Conservation (phyloP, 2,329 filamentous ascomycete species). For the Bipolaris zeicola region DNA sequence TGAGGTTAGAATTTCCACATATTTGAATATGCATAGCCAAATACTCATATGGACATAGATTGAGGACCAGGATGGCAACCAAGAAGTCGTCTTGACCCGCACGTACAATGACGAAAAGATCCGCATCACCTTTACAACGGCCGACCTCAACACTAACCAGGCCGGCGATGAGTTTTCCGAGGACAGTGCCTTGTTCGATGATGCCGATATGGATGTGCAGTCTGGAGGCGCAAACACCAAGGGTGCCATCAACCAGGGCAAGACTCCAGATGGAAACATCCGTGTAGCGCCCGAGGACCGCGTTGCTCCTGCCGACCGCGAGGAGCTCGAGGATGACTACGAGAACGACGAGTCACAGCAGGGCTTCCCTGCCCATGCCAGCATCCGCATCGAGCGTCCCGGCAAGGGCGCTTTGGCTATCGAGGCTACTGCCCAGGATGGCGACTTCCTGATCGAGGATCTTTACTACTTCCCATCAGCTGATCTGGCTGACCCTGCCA, state of each 20-base stretch:
- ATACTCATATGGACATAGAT: constrained; percentile 48
- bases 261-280: constrained; percentile 57
- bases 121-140: constrained; percentile 81
- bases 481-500: constrained; percentile 75
- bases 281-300: constrained; percentile 63
- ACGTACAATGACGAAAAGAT: constrained; percentile 90
- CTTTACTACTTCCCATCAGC: constrained; percentile 84
- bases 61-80: constrained; percentile 79
- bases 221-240: constrained; percentile 63
- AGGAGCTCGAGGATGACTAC: constrained; percentile 62
- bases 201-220: constrained; percentile 53
- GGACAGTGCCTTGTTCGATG: constrained; percentile 54
- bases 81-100: constrained; percentile 85
- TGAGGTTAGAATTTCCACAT: constrained; percentile 59
- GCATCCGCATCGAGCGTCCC: constrained; percentile 86
- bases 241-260: constrained; percentile 60
- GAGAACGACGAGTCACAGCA: constrained; percentile 59
- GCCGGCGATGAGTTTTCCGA: constrained; percentile 57
- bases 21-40: not conserved
- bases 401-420: constrained; percentile 84
- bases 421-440: constrained; percentile 84
- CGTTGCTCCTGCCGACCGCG: constrained; percentile 62
- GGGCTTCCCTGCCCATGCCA: constrained; percentile 79
- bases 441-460: constrained; percentile 85
- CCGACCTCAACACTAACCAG: constrained; percentile 68